Conservation (phyloP, 768 basidiomycete species). For the Mycena haematopus region DNA sequence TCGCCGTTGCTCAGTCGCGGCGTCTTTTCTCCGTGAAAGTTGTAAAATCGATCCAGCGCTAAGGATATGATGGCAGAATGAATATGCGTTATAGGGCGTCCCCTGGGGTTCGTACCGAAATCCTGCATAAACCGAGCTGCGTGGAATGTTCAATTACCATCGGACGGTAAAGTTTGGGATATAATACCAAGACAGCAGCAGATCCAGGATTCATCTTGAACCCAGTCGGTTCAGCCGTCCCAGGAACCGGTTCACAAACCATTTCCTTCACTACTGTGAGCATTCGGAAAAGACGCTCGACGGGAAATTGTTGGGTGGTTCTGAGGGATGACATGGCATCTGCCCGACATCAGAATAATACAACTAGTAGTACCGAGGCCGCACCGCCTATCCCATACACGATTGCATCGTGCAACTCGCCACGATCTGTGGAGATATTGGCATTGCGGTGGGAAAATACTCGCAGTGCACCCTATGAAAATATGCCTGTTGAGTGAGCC, state of each 20-base stretch:
- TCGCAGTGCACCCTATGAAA: neutral
- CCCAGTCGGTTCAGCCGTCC: neutral
- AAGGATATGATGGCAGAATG: neutral
- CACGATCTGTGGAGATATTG: neutral
- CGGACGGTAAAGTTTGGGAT: neutral
- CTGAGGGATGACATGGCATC: neutral
- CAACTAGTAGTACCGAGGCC: neutral
- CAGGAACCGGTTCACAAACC: neutral
- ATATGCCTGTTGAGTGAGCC: neutral
- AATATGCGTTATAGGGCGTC: neutral
- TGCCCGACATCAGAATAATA: neutral
- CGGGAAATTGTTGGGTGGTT: neutral
- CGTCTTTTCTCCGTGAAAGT: slow-evolving; percentile 7
- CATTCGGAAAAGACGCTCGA: neutral
- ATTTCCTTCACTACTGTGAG: neutral
- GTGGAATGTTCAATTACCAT: neutral
- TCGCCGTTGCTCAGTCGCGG: neutral
- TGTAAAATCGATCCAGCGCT: neutral
- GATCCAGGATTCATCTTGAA: neutral
- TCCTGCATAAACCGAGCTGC: neutral
- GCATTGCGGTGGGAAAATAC: neutral
- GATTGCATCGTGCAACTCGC: neutral
- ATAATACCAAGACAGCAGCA: neutral
- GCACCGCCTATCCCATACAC: neutral
- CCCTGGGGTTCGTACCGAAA: neutral